Base-by-base conservation (phyloP, 352 stramenopile genomes). In the Phytophthora ohioensis region DNA sequence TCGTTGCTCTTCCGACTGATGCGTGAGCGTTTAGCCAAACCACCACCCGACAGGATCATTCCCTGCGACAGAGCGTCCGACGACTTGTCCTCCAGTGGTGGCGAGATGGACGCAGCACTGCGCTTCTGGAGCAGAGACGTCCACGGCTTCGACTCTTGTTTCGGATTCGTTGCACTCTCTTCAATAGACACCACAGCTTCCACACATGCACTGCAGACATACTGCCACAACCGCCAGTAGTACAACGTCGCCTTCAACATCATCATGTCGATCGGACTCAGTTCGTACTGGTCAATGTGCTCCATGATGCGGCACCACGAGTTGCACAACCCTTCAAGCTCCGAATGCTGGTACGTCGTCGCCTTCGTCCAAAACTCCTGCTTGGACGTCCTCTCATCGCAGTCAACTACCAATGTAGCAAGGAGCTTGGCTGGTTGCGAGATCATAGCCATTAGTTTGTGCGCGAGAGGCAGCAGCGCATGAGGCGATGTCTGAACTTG, bases 1-100 rank as follows among this genome's bases (percentile, higher is more conserved):
- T 94, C 87, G 68, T 94, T 94, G 69, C 85, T 92, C 57, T 87
- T 70, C 52, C 86, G 80, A 13, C 84, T 85, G 32, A 96, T 79
- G 3, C 87, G 82, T 38, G 78, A 75, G 7, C 86, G 82, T 51
- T 89, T 90, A 17, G 64, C 53, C 47, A 78, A 54, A 10, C 60
- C 58, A 0, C 31, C 57, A 48, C 57, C 53, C 7, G 65, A 69
- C 30, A 73, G 58, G 21, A 86, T 55, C 69, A 83, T 82, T 13
- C 61, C 63, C 27, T 82, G 72, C 45, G 75, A 75, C 39, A 79
- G 35, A 12, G 78, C 71, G 63, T 85, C 75, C 57, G 67, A 64
- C 62, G 69, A 76, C 46, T 76, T 75, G 42, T 81, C 57, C 39
- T 80, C 80, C 21, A 82, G 59, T 35, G 73, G 57, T 15, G 76